Percentiles rank a stretch among this genome's conserved stretches.
Conservation (phyloP, 2,329 filamentous ascomycete genomes). For the Eutypella sp. region DNA sequence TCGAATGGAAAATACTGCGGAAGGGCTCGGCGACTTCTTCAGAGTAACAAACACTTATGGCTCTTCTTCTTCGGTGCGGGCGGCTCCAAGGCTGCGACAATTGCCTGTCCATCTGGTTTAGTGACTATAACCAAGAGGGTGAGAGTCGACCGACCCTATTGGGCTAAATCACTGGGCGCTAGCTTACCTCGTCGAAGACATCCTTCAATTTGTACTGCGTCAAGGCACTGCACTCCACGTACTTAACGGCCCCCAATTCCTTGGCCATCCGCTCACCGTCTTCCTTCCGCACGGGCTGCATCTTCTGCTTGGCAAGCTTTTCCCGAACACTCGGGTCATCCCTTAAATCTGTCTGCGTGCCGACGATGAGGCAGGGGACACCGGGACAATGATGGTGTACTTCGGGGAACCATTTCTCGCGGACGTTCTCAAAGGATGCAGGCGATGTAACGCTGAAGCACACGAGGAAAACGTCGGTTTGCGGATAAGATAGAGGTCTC, state of each 20-base stretch:
- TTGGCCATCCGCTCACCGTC: slow-evolving; percentile 96
- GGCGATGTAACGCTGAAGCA: slow-evolving; percentile 98
- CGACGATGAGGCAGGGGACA: slow-evolving; percentile 95
- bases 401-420: slow-evolving; percentile 98
- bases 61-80: slow-evolving; percentile 74
- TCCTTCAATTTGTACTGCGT: slow-evolving; percentile 99
- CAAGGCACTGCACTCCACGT: slow-evolving; percentile 96
- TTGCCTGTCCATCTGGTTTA: slow-evolving; percentile 59
- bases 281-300: slow-evolving; percentile 85
- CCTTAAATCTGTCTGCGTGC: slow-evolving; percentile 93
- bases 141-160: no score
- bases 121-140: neutral
- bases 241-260: slow-evolving; percentile 96
- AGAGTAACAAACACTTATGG: slow-evolving; percentile 68
- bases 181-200: slow-evolving; percentile 91
- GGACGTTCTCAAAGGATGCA: slow-evolving; percentile 97
- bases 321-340: slow-evolving; percentile 83
- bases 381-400: slow-evolving; percentile 98
- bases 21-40: slow-evolving; percentile 23
- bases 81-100: slow-evolving; percentile 90
- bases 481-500: slow-evolving; percentile 92
- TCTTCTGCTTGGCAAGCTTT: slow-evolving; percentile 93
- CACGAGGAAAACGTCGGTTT: slow-evolving; percentile 97
- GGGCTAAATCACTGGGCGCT: no score
- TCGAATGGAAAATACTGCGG: slow-evolving; percentile 8